Conservation (phyloP, 2,329 filamentous ascomycete species). For the Colletotrichum caudatum region DNA sequence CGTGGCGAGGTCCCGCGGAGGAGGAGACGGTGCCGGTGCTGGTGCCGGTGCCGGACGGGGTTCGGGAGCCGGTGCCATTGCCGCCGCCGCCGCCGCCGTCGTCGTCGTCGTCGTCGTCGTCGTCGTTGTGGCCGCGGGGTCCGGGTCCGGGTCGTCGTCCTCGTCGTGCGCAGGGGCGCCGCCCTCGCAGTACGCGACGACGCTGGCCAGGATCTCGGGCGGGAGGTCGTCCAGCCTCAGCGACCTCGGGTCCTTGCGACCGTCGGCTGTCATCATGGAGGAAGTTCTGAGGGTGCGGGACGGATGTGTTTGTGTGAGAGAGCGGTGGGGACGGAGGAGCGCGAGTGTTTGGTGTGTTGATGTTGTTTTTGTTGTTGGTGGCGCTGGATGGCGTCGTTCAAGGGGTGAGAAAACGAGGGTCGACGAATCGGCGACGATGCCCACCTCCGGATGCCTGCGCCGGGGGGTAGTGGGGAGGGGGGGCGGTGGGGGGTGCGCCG, state of each 20-base stretch:
- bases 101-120: not conserved
- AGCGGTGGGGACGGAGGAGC: rapidly evolving
- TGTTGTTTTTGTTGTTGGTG: not conserved
- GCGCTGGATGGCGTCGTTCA: no score
- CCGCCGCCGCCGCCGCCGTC: not conserved
- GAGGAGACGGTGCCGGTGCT: not conserved
- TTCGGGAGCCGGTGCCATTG: not conserved
- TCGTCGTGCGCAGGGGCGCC: not conserved
- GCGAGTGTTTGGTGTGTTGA: not conserved
- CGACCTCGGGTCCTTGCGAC: not conserved
- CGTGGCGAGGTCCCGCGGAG: not conserved
- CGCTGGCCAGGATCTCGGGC: not conserved
- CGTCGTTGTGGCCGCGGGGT: not conserved
- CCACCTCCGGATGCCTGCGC: no score
- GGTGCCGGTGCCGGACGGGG: no score
- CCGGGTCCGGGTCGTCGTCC: not conserved
- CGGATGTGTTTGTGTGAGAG: not conserved
- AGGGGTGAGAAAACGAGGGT: not conserved
- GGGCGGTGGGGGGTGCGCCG: not conserved
- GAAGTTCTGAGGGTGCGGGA: no score
- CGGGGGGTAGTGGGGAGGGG: no score
- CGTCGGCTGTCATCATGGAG: not conserved
- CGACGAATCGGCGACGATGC: not conserved
- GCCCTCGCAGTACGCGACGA: constrained; percentile 1
- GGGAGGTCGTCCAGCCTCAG: not conserved